A percentile compares a stretch with the other conserved stretches of the same genome.
phyloP scores from a whole-genome alignment of 176 grass and related monocot genomes.

The Oryza longistaminata region DNA sequence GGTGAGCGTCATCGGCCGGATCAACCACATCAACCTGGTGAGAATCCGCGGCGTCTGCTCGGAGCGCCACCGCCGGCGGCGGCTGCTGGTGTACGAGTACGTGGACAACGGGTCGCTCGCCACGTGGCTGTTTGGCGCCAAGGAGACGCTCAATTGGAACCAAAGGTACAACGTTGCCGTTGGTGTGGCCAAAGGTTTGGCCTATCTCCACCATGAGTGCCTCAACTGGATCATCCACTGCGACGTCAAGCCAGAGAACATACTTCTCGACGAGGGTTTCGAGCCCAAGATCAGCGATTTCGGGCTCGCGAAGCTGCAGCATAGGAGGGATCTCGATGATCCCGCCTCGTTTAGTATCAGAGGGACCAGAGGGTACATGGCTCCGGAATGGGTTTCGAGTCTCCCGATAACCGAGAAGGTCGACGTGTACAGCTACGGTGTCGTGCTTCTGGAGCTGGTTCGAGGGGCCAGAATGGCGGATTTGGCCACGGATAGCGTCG shows the following conservation, averaged over 20 bases:
- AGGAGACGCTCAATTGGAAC: not conserved
- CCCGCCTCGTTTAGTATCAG: not conserved
- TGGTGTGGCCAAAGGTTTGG: not conserved
- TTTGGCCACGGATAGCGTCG: not conserved
- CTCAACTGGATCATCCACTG: conserved; percentile 28
- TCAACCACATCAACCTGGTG: conserved; percentile 40
- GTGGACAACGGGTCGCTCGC: conserved; percentile 32
- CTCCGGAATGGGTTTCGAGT: conserved; percentile 21
- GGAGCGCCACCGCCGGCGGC: not conserved
- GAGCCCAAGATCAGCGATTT: conserved; percentile 39
- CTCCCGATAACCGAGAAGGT: conserved; percentile 29
- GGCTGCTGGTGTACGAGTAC: conserved; percentile 24
- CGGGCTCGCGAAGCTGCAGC: conserved; percentile 24
- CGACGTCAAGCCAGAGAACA: conserved; percentile 35
- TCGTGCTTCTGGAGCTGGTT: not conserved
- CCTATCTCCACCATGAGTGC: conserved; percentile 40
- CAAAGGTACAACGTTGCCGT: conserved; percentile 27
- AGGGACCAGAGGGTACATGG: conserved; percentile 25
- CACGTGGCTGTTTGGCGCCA: conserved; percentile 30
- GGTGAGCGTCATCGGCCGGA: conserved; percentile 24
- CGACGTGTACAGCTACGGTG: not conserved
- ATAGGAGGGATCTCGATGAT: not conserved
- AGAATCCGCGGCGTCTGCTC: conserved; percentile 34
- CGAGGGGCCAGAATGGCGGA: not conserved
- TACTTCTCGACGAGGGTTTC: conserved; percentile 26